Base-by-base conservation (phyloP, 345 rosid species). In the Hibiscus tridactylites region DNA sequence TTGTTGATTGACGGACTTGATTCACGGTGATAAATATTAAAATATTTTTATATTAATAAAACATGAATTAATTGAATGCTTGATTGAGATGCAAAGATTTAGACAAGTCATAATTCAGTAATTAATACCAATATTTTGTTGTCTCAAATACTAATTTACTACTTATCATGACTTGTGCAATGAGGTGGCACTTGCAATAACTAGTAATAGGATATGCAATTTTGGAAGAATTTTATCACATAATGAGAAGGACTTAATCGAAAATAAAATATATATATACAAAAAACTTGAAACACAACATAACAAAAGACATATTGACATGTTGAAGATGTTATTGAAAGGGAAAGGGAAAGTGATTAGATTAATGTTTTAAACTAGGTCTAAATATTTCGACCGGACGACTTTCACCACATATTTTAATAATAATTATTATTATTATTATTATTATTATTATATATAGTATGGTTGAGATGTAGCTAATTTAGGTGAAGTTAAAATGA, bases 401-500 rank as follows among this genome's bases (percentile, higher is more conserved):
- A 53, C 58, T 16, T 16, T 53, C 19, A 7, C 7, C 26, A 54
- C 26, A 17, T 21, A 37, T 37, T 1, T 6, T 37, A 6, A 1
- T 37, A 6, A 6, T 6, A 6, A 29, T 6, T 35, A 35, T 5
- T 35, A 35, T 33, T 33, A 4, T 33, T 33, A 4, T 33, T 33
- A 29, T 29, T 29, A 29, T 29, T 29, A 29, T 29, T 29, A 29
- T 29, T n/a, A n/a, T n/a, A n/a, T 21, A 29, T 29, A 29, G 31
- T 29, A 29, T 35, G 1, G 46, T 42, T 42, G 11, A 42, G 11
- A 42, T 37, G 46, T 42, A 66, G 62, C 47, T 24, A 16, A 71
- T 68, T 74, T 47, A 65, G 62, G 74, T 70, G 35, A 75, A 72
- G 42, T 78, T 78, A n/a, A 69, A 46, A 58, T 71, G 69, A 66